Base-by-base conservation (phyloP, 2,329 filamentous ascomycete genomes). In the Alternaria solani region DNA sequence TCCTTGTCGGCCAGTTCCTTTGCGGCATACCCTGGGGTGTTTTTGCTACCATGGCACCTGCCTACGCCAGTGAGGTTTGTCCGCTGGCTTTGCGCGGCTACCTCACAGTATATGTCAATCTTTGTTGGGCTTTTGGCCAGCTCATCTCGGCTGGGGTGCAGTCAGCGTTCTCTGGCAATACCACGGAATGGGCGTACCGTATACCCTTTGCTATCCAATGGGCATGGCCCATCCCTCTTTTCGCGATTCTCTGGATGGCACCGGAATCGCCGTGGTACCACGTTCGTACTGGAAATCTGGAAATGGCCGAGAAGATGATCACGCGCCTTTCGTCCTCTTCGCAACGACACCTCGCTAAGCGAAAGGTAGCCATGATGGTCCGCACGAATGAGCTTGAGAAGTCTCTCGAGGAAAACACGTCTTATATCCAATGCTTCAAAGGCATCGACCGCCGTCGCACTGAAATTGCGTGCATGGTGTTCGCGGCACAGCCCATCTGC, bases 361-460 rank as follows among this genome's bases (percentile, higher is more conserved):
- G 53, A 20, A 89, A 92, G 78, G 83, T 96, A 55, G 61, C 67
- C 11, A 94, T 96, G 91, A 96, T 96, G 89, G 87, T 91, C 1
- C 91, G 94, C 71, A 96, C 92, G 0, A 92, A 90, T 1, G 89
- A 89, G 0, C 81, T 95, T 5, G 93, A 96, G 75, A 84, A 91
- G 71, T 81, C 85, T 74, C 89, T 92, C 16, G 60, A 52, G 43
- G 80, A 82, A 12, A 90, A 91, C 42, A 86, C 90, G 5, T 88
- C 85, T 46, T 96, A 94, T 77, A 79, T 85, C 66, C 91, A 96
- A 74, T 96, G 92, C 80, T 94, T 96, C 84, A 89, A 85, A 74
- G 91, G 92, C 11, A 85, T 86, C 18, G 87, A 57, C 32, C 48
- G 49, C 18, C 55, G 95, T 73, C 82, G 88, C n/a, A 96, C 92